These are phyloP conservation scores for Plasmodium gallinaceum DNA, from an alignment of 169 alveolate genomes.

Conservation along the genomic window DNA sequence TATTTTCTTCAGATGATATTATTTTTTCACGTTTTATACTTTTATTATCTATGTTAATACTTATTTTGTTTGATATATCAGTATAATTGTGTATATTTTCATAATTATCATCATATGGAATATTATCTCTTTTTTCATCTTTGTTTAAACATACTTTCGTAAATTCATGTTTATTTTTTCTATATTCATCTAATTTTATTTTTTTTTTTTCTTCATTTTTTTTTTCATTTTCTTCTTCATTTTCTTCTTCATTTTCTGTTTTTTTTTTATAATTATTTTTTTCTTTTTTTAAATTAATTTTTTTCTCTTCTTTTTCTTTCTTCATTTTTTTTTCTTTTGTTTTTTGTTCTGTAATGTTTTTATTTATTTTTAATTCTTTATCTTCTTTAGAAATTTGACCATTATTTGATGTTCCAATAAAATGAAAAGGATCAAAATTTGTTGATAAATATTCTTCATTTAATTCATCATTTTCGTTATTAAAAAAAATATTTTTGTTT, in stretches of 20 bases:
- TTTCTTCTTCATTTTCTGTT: not conserved
- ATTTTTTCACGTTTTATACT: conserved; percentile 9
- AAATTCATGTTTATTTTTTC: conserved; percentile 16
- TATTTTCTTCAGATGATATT: conserved; percentile 1
- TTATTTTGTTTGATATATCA: conserved; percentile 13
- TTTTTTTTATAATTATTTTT: not conserved
- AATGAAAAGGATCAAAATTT: conserved; percentile 56
- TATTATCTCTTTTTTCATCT: conserved; percentile 17
- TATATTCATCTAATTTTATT: not conserved
- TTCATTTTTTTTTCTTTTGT: too few relatives aligned
- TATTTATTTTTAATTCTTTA: not conserved
- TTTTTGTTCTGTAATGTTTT: too few relatives aligned
- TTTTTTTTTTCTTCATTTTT: conserved; percentile 1
- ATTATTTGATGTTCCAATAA: not conserved
- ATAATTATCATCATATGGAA: conserved; percentile 14
- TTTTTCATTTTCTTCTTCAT: not conserved
- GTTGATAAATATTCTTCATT: conserved; percentile 2
- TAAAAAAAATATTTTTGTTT: conserved; percentile 40
- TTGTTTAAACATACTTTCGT: conserved; percentile 13
- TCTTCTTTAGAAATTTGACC: not conserved
- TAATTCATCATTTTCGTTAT: conserved; percentile 31
- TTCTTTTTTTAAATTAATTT: not conserved
- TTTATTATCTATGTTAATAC: conserved; percentile 8
- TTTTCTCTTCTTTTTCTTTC: not conserved
- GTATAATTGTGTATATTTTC: conserved; percentile 22